Evolutionary conservation across 371 early-diverging fungal genomes (phyloP).

Genomic region (Aphelidium insulamus): DNA sequence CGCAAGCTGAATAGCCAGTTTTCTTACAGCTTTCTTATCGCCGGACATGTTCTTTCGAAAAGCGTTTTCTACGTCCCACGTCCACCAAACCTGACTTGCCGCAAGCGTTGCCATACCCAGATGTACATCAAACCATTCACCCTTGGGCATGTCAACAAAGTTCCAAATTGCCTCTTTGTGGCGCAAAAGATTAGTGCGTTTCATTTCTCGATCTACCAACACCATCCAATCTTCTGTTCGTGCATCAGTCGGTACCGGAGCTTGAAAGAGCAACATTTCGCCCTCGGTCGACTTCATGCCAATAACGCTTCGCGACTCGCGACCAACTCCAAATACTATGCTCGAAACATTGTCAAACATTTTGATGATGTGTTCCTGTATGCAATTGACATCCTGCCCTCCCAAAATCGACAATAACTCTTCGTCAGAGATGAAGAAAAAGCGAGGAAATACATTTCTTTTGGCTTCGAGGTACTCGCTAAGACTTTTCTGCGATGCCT

Average conservation of each 20-base stretch:
- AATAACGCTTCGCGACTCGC: slow-evolving; percentile 20
- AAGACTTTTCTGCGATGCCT: slow-evolving; percentile 26
- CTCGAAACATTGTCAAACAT: slow-evolving; percentile 31
- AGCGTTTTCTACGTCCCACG: slow-evolving; percentile 34
- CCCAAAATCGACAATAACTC: slow-evolving; percentile 31
- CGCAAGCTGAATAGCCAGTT: slow-evolving; percentile 16
- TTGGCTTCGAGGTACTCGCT: slow-evolving; percentile 30
- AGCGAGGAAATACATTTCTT: slow-evolving; percentile 27
- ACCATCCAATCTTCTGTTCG: slow-evolving; percentile 34
- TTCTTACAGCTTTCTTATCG: slow-evolving; percentile 31
- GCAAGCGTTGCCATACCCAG: slow-evolving; percentile 30
- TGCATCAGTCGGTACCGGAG: slow-evolving; percentile 19
- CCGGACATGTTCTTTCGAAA: slow-evolving; percentile 26
- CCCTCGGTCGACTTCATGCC: slow-evolving; percentile 32
- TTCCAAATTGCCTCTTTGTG: slow-evolving; percentile 30
- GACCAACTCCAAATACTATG: slow-evolving; percentile 23
- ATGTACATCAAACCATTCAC: slow-evolving; percentile 20
- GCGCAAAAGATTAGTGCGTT: slow-evolving; percentile 19
- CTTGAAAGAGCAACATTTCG: slow-evolving; percentile 19
- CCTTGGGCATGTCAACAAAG: slow-evolving; percentile 23
- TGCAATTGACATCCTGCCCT: slow-evolving; percentile 23
- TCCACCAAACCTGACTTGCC: slow-evolving; percentile 36
- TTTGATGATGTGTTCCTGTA: slow-evolving; percentile 33
- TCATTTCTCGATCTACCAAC: slow-evolving; percentile 27
- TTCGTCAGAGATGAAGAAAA: slow-evolving; percentile 35